Conservation (phyloP, 116 monocot genomes). For the Trichopus zeylanicus region DNA sequence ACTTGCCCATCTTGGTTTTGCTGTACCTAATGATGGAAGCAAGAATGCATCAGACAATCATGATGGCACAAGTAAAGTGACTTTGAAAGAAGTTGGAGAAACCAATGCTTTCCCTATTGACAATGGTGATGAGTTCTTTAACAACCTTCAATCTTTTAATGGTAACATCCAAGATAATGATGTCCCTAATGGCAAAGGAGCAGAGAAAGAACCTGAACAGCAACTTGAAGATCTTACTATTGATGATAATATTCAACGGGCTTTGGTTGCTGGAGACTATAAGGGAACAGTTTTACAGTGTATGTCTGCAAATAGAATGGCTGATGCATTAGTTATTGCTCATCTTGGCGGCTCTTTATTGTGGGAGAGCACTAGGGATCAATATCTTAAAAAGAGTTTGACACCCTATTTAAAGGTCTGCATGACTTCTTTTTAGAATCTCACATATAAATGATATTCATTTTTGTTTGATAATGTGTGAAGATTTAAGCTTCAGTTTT, state of each 20-base stretch:
- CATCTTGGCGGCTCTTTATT: slow-evolving; percentile 70
- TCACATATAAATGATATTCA: too few relatives aligned
- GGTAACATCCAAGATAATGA: slow-evolving; percentile 20
- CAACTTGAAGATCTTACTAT: slow-evolving; percentile 35
- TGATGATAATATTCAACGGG: slow-evolving; percentile 79
- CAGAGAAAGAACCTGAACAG: slow-evolving; percentile 18
- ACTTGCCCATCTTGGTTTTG: slow-evolving; percentile 88
- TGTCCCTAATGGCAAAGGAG: slow-evolving; percentile 33
- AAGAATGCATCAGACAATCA: slow-evolving; percentile 35
- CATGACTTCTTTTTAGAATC: background rate
- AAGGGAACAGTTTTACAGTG: slow-evolving; percentile 80
- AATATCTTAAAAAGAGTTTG: slow-evolving; percentile 68
- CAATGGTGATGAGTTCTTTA: slow-evolving; percentile 93
- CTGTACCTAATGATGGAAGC: slow-evolving; percentile 28
- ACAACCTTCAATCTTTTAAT: slow-evolving; percentile 54
- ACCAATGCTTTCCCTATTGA: slow-evolving; percentile 60
- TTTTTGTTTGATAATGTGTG: too few relatives aligned
- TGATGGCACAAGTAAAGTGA: slow-evolving; percentile 26
- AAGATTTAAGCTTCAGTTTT: too few relatives aligned
- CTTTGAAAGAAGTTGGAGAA: slow-evolving; percentile 33
- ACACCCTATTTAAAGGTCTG: slow-evolving; percentile 85
- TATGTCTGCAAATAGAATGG: slow-evolving; percentile 70
- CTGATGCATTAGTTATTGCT: slow-evolving; percentile 98
- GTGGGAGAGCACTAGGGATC: slow-evolving; percentile 81
- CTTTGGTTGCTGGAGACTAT: slow-evolving; percentile 89